Percentiles rank a stretch among this genome's conserved stretches.
phyloP scores from a whole-genome alignment of 2,329 filamentous ascomycete genomes.

The Alternaria triticina region DNA sequence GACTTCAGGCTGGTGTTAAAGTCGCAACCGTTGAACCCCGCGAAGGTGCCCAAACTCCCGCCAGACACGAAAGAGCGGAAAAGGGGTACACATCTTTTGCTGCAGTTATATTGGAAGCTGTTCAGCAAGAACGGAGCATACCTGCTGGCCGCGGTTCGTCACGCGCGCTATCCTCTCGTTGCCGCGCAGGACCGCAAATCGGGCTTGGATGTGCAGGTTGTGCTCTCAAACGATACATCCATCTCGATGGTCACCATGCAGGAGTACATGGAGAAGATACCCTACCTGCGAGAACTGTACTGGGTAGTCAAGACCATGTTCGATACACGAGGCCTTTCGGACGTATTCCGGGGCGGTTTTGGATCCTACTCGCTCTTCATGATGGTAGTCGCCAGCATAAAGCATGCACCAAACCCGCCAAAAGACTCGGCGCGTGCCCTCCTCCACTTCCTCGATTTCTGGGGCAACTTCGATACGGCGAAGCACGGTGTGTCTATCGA shows the following conservation, averaged over 20 bases:
- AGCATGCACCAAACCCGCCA: constrained; percentile 48
- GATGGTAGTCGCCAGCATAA: constrained; percentile 63
- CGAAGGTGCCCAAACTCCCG: constrained; percentile 12
- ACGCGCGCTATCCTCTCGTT: constrained; percentile 51
- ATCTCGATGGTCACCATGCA: constrained; percentile 53
- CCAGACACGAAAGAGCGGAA: constrained; percentile 19
- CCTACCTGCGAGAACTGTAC: constrained; percentile 58
- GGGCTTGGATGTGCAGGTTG: constrained; percentile 60
- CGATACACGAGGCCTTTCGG: constrained; percentile 57
- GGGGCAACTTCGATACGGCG: constrained; percentile 54
- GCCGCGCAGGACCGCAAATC: constrained; percentile 53
- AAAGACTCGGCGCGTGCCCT: constrained; percentile 53
- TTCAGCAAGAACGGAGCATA: constrained; percentile 13
- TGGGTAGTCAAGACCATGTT: constrained; percentile 58
- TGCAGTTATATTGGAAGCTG: constrained; percentile 1
- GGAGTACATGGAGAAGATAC: constrained; percentile 57
- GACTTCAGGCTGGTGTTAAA: constrained; percentile 52
- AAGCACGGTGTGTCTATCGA: constrained; percentile 58
- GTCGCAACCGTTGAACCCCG: constrained; percentile 6
- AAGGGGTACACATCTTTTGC: constrained; percentile 5
- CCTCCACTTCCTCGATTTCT: constrained; percentile 59
- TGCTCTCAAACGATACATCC: constrained; percentile 52
- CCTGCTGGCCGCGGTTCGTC: constrained; percentile 25
- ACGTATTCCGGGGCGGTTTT: constrained; percentile 57
- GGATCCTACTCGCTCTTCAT: constrained; percentile 63